These are phyloP conservation scores for Fagus sylvatica DNA, from an alignment of 306 rosid genomes.

Conservation along the genomic window DNA sequence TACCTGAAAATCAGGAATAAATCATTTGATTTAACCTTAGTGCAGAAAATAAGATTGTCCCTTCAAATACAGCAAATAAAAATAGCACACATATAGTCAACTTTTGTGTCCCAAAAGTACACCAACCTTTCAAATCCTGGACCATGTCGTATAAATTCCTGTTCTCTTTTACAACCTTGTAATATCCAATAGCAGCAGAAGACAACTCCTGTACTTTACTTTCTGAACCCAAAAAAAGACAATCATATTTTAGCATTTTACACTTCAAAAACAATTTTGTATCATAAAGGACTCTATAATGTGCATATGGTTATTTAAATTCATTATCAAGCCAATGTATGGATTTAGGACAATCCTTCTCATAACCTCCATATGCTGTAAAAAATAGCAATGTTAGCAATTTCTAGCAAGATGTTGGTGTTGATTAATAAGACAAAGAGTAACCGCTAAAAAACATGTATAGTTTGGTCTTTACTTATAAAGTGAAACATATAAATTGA, in stretches of 20 bases:
- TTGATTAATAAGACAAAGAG: background rate
- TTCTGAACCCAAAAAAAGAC: slow-evolving; percentile 50
- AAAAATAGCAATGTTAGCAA: slow-evolving; percentile 5
- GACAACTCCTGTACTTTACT: slow-evolving; percentile 69
- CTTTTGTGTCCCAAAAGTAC: background rate
- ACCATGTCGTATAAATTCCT: slow-evolving; percentile 78
- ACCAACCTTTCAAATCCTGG: slow-evolving; percentile 85
- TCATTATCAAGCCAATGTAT: too few relatives aligned
- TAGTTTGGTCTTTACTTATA: too few relatives aligned
- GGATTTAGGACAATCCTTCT: too few relatives aligned
- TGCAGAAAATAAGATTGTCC: background rate
- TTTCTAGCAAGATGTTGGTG: background rate
- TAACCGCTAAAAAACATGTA: background rate
- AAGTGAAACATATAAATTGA: too few relatives aligned
- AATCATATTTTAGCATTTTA: slow-evolving; percentile 5
- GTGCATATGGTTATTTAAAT: too few relatives aligned
- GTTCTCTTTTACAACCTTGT: slow-evolving; percentile 81
- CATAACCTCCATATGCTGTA: background rate
- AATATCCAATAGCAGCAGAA: slow-evolving; percentile 71
- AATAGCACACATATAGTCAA: slow-evolving; percentile 1
- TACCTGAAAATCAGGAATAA: slow-evolving; percentile 52
- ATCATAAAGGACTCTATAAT: background rate
- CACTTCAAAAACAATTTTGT: background rate
- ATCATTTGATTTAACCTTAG: slow-evolving; percentile 10
- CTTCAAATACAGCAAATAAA: background rate